phyloP scores from a whole-genome alignment of 257 asterid species.

The Fraxinus cuspidata region DNA sequence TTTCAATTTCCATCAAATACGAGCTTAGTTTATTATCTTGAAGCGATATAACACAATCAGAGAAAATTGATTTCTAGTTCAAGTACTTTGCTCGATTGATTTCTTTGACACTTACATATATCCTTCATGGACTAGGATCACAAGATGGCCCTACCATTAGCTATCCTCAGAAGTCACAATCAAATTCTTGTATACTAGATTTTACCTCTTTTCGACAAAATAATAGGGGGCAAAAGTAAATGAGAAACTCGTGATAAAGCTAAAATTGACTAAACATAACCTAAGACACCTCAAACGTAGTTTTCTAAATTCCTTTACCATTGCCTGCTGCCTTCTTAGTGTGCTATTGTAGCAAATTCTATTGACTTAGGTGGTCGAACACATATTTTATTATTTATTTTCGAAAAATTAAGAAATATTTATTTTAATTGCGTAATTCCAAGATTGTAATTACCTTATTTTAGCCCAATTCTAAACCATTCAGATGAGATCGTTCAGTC shows the following conservation, averaged over 20 bases:
- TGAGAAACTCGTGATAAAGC: conserved; percentile 21
- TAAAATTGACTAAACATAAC: conserved; percentile 42
- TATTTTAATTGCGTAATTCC: too few species aligned
- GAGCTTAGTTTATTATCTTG: too few species aligned
- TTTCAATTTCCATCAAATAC: too few species aligned
- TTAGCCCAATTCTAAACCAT: too few species aligned
- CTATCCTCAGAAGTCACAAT: neutral
- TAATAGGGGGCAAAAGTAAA: neutral
- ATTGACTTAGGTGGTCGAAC: conserved; percentile 16
- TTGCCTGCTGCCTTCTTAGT: neutral
- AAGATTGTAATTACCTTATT: too few species aligned
- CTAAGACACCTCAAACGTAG: conserved; percentile 17
- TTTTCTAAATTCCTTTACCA: conserved; percentile 14
- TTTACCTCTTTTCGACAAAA: conserved; percentile 17
- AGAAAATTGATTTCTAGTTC: neutral
- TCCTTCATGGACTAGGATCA: conserved; percentile 21
- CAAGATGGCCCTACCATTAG: conserved; percentile 25
- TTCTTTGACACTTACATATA: neutral
- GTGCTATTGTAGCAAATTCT: neutral
- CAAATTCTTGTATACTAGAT: conserved; percentile 28
- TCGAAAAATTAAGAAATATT: too few species aligned
- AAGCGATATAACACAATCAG: too few species aligned
- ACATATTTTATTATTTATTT: too few species aligned
- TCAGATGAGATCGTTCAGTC: too few species aligned
- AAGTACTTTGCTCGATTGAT: conserved; percentile 30